Evolutionary conservation across 306 rosid genomes (phyloP), one percentile per base, ranked within the genome.

Genomic region (Lithocarpus polystachyus): DNA sequence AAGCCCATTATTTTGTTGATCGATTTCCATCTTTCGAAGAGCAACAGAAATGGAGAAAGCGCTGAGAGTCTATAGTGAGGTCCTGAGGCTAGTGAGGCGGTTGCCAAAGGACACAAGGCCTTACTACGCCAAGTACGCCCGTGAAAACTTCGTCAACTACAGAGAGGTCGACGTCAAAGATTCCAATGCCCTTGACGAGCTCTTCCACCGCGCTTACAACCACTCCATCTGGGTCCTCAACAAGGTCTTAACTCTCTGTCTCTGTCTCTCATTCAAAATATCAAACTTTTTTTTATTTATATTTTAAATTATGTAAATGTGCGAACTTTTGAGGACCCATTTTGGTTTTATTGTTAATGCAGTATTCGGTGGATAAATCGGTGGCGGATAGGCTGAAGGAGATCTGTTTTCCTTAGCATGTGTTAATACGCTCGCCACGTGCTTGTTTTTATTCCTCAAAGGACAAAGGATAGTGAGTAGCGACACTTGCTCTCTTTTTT

Each of bases 151-250:
- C 82, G 88, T 88, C 76, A 90, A 88, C 54, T 88, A 84, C 77
- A 77, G 88, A 59, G 86, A 88, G 9, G 72, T 85, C 15, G 88
- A 84, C 51, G 82, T 72, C 18, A 18, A 64, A 23, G 92, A 90
- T 56, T 55, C 87, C 60, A 65, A 56, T 4, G 76, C 87, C 73
- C 82, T 88, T 19, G 60, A 83, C 17, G 90, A 90, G 52, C 88
- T 86, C 74, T 86, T 84, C 82, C 83, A 72, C 43, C 75, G 90
- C 60, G 84, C 97, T 68, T 81, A 91, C 64, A 83, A 77, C 18
- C 98, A 94, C 31, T 91, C 98, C 71, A 20, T 92, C 22, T 94
- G 97, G 99, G 88, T 95, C 37, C 97, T 94, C 74, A 72, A 85
- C 14, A 91, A 94, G 99, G 99, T 91, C 24, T 4, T 19, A 31